Percentiles rank a stretch among this genome's conserved stretches.
Conservation (phyloP, 2,329 filamentous ascomycete species). For the Penicillium expansum region DNA sequence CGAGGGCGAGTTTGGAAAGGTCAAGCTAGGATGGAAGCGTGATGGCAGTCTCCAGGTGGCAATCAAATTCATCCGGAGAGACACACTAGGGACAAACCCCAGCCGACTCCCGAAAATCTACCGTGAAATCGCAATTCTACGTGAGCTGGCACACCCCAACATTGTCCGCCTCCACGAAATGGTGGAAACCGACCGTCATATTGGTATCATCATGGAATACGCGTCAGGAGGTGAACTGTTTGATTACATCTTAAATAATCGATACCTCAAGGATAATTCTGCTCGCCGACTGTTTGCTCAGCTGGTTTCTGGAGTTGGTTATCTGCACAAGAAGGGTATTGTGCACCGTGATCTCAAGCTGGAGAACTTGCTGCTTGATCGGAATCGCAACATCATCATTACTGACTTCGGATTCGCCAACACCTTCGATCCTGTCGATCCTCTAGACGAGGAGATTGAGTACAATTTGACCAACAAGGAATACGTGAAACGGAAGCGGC, state of each 20-base stretch:
- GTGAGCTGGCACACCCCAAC: slow-evolving; percentile 86
- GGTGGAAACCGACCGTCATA: slow-evolving; percentile 95
- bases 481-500: slow-evolving; percentile 78
- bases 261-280: slow-evolving; percentile 90
- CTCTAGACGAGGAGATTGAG: slow-evolving; percentile 86
- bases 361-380: slow-evolving; percentile 90
- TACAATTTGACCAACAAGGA: slow-evolving; percentile 82
- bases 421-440: slow-evolving; percentile 86
- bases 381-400: slow-evolving; percentile 98
- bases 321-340: slow-evolving; percentile 97
- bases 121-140: slow-evolving; percentile 89
- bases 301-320: slow-evolving; percentile 92
- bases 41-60: slow-evolving; percentile 92
- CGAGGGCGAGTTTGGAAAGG: slow-evolving; percentile 97
- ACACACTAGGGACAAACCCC: slow-evolving; percentile 83
- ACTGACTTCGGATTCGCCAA: slow-evolving; percentile 99
- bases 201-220: slow-evolving; percentile 97
- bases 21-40: slow-evolving; percentile 97
- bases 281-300: slow-evolving; percentile 91
- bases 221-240: slow-evolving; percentile 96
- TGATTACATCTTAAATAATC: slow-evolving; percentile 95
- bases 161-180: slow-evolving; percentile 97
- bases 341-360: slow-evolving; percentile 96
- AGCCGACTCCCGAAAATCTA: slow-evolving; percentile 93
- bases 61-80: slow-evolving; percentile 94